Percentiles rank a stretch among this genome's conserved stretches.
Conservation (phyloP, 2,329 filamentous ascomycete genomes). For the Bipolaris bicolor region DNA sequence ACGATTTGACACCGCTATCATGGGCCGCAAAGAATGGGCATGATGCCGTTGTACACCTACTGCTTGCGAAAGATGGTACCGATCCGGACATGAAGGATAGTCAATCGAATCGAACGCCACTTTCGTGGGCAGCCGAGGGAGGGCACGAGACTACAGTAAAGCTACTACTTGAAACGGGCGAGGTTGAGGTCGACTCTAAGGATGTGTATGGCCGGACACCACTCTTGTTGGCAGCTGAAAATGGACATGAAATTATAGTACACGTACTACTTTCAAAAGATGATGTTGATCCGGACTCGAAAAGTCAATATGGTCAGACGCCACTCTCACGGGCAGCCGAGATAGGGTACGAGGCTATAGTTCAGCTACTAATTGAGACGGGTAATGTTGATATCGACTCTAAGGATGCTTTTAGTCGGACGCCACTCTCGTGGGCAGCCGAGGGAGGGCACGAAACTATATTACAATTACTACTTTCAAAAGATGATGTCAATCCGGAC, state of each 20-base stretch:
- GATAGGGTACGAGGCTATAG: not conserved
- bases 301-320: too few species aligned
- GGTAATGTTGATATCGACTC: not conserved
- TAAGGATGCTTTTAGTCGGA: not conserved
- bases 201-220: not conserved
- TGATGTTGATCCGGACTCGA: too few species aligned
- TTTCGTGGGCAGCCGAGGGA: not conserved
- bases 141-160: not conserved
- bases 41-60: conserved; percentile 7
- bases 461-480: too few species aligned
- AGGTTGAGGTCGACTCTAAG: not conserved
- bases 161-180: not conserved
- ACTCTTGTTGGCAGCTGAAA: not conserved
- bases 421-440: not conserved
- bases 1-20: conserved; percentile 9
- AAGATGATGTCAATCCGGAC: too few species aligned
- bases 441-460: not conserved
- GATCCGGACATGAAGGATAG: conserved; percentile 9
- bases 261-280: too few species aligned
- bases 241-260: not conserved
- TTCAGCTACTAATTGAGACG: not conserved
- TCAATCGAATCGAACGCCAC: not conserved
- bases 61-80: conserved; percentile 8
- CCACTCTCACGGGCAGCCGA: not conserved
- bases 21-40: conserved; percentile 13